These are phyloP conservation scores for Knoxia roxburghii DNA, from an alignment of 257 asterid genomes.

Conservation along the genomic window DNA sequence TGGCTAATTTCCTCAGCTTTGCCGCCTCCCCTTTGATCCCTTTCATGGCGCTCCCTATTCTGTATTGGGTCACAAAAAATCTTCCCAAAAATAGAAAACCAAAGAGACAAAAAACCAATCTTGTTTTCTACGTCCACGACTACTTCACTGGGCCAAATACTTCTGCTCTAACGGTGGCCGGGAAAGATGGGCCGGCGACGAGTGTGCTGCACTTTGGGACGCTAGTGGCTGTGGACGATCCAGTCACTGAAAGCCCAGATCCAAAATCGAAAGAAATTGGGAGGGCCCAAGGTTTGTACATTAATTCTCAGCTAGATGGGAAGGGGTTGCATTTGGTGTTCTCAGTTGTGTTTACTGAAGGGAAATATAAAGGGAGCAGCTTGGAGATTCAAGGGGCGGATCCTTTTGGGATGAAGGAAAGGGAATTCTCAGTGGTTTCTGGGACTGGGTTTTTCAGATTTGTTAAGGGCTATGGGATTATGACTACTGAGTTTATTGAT, in stretches of 20 bases:
- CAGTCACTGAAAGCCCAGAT: slow-evolving; percentile 42
- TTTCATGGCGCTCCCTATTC: slow-evolving; percentile 25
- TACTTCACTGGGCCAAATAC: slow-evolving; percentile 33
- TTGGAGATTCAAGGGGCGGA: slow-evolving; percentile 49
- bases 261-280: slow-evolving; percentile 35
- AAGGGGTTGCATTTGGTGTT: slow-evolving; percentile 37
- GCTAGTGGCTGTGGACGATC: slow-evolving; percentile 40
- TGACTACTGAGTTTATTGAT: slow-evolving; percentile 42
- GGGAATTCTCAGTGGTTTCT: slow-evolving; percentile 38
- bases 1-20: slow-evolving; percentile 27
- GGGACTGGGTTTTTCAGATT: slow-evolving; percentile 47
- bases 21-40: slow-evolving; percentile 23
- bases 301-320: slow-evolving; percentile 48
- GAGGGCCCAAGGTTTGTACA: slow-evolving; percentile 50
- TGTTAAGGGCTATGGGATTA: slow-evolving; percentile 42
- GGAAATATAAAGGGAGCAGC: slow-evolving; percentile 41
- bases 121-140: slow-evolving; percentile 45
- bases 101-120: slow-evolving; percentile 32
- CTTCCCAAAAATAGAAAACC: slow-evolving; percentile 17
- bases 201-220: slow-evolving; percentile 37
- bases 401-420: slow-evolving; percentile 27
- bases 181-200: slow-evolving; percentile 27
- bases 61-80: slow-evolving; percentile 27
- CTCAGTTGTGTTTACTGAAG: slow-evolving; percentile 42
- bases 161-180: slow-evolving; percentile 40